A percentile compares a stretch with the other conserved stretches of the same genome.
phyloP scores from a whole-genome alignment of 306 rosid genomes.

The Chamaecrista fasciculata region DNA sequence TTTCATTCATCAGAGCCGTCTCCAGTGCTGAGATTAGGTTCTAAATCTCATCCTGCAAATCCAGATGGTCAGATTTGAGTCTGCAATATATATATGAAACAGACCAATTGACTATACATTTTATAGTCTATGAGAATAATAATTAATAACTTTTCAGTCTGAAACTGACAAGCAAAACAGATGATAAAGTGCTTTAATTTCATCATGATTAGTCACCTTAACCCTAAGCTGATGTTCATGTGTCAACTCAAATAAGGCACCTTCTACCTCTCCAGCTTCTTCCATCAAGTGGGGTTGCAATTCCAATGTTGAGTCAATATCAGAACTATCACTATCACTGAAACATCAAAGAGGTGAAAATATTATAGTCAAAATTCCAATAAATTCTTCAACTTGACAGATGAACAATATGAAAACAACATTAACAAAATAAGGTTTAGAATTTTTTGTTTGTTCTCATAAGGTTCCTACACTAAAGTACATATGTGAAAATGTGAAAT shows the following conservation, averaged over 20 bases:
- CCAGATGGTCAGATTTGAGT: slow-evolving; percentile 24
- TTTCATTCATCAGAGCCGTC: slow-evolving; percentile 52
- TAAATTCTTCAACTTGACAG: background rate
- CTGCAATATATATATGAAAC: slow-evolving; percentile 11
- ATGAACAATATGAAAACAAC: slow-evolving; percentile 11
- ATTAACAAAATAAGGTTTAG: background rate
- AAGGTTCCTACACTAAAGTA: background rate
- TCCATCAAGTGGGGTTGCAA: slow-evolving; percentile 61
- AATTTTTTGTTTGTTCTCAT: background rate
- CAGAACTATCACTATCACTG: slow-evolving; percentile 65
- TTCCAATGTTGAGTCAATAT: slow-evolving; percentile 38
- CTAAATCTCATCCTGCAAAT: slow-evolving; percentile 76
- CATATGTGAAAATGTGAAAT: background rate
- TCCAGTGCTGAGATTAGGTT: slow-evolving; percentile 61
- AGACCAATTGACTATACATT: slow-evolving; percentile 13
- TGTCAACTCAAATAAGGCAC: slow-evolving; percentile 56
- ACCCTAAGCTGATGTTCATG: slow-evolving; percentile 60
- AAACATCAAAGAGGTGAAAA: slow-evolving; percentile 31
- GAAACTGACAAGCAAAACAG: slow-evolving; percentile 3
- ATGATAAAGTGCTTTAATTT: background rate
- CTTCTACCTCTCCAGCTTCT: slow-evolving; percentile 61
- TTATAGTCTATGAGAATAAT: background rate
- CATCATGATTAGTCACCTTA: slow-evolving; percentile 47
- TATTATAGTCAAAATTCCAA: slow-evolving; percentile 15
- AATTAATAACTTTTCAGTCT: slow-evolving; percentile 17